Evolutionary conservation across 1,139 yeast genomes (phyloP).

Genomic region (Geotrichum australiense): DNA sequence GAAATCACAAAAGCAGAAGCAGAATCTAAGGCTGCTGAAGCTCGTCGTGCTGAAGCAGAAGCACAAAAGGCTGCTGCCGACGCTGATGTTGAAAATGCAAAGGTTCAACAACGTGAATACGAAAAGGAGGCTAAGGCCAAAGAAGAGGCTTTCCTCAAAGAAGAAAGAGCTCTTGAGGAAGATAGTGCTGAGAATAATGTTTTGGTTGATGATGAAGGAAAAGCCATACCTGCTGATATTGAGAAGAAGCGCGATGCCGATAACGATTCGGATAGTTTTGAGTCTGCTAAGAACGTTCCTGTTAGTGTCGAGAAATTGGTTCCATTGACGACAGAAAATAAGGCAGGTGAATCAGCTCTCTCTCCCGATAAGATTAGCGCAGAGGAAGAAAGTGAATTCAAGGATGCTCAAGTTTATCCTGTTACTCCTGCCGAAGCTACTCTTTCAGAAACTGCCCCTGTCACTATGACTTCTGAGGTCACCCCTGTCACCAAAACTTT

Average conservation of each 20-base stretch:
- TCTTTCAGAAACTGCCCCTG: neutral
- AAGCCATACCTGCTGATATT: conserved; percentile 22
- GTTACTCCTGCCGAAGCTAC: conserved; percentile 32
- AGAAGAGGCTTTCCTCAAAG: conserved; percentile 10
- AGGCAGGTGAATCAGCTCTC: conserved; percentile 7
- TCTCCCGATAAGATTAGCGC: conserved; percentile 20
- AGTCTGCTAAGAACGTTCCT: conserved; percentile 19
- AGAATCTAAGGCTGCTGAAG: conserved; percentile 18
- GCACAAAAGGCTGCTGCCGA: conserved; percentile 19
- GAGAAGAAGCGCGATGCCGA: conserved; percentile 22
- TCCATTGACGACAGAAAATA: too few relatives aligned
- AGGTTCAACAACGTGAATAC: conserved; percentile 10
- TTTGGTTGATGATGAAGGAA: conserved; percentile 2
- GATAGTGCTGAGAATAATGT: conserved; percentile 2
- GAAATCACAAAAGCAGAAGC: conserved; percentile 24
- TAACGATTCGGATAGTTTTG: conserved; percentile 32
- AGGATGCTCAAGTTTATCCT: conserved; percentile 21
- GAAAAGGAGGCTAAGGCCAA: conserved; percentile 8
- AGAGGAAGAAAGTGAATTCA: conserved; percentile 25
- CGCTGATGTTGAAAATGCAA: conserved; percentile 16
- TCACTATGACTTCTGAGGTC: neutral
- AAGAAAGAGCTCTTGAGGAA: conserved; percentile 10
- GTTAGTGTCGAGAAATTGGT: conserved; percentile 11
- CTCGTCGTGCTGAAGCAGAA: conserved; percentile 17
- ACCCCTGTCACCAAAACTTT: neutral